These are phyloP conservation scores for Tripidium arundinaceum DNA, from an alignment of 202 grass and related monocot species.

Conservation along the genomic window DNA sequence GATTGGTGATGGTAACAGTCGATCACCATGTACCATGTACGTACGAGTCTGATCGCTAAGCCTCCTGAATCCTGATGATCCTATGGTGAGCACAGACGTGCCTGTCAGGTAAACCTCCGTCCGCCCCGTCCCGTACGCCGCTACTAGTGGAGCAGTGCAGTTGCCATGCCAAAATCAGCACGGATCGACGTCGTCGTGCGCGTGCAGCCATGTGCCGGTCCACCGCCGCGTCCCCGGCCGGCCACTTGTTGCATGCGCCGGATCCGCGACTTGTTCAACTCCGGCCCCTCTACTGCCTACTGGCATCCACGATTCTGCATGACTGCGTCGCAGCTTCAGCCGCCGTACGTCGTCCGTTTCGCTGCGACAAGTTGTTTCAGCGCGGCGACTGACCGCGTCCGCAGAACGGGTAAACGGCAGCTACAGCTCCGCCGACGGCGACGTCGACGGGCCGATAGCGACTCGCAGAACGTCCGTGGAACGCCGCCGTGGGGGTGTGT, in stretches of 20 bases:
- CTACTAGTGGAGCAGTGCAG: too few relatives aligned
- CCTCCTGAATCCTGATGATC: too few relatives aligned
- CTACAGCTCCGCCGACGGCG: too few relatives aligned
- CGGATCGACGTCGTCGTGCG: background rate
- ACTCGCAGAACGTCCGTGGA: background rate
- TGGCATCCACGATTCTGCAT: background rate
- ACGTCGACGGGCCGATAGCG: background rate
- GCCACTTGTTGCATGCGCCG: background rate
- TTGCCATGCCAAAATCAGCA: too few relatives aligned
- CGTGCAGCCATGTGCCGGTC: background rate
- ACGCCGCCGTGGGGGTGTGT: background rate
- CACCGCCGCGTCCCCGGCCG: background rate
- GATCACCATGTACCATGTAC: background rate
- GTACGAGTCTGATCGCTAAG: background rate
- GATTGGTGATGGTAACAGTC: background rate
- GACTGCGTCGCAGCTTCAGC: background rate
- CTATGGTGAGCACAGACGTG: background rate
- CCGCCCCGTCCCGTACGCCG: background rate
- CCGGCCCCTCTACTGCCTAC: too few relatives aligned
- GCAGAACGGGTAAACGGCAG: too few relatives aligned
- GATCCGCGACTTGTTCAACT: background rate
- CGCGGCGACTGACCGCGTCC: background rate
- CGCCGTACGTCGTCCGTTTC: background rate
- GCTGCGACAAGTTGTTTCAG: background rate
- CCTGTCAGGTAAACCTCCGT: background rate